phyloP scores from a whole-genome alignment of 192 early-diverging fungal genomes.

The Coemansia sp. region DNA sequence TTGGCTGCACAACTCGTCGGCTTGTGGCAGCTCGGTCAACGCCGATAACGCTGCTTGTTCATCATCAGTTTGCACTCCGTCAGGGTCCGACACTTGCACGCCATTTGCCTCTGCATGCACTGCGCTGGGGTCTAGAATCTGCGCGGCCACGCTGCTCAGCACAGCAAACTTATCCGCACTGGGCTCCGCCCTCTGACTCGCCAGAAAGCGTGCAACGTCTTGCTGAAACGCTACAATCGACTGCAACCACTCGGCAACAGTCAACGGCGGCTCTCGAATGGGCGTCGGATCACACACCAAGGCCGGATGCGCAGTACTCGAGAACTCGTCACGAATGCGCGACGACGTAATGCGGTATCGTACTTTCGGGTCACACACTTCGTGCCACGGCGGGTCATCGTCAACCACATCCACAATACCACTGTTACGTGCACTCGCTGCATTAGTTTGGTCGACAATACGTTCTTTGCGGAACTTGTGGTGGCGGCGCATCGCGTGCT shows the following conservation, averaged over 20 bases:
- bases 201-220: conserved; percentile 39
- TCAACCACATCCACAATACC: conserved; percentile 45
- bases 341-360: conserved; percentile 34
- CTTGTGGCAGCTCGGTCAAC: not conserved
- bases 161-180: conserved; percentile 9
- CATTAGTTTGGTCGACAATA: conserved; percentile 39
- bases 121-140: conserved; percentile 11
- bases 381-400: conserved; percentile 43
- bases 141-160: conserved; percentile 18
- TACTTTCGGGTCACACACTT: conserved; percentile 51
- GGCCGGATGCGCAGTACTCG: conserved; percentile 11
- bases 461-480: conserved; percentile 51
- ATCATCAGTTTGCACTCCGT: not conserved
- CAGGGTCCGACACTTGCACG: not conserved
- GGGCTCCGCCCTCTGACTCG: not conserved
- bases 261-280: not conserved
- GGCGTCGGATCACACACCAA: not conserved
- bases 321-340: conserved; percentile 34
- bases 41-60: conserved; percentile 10
- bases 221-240: conserved; percentile 44
- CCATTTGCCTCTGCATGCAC: not conserved
- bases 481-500: conserved; percentile 40
- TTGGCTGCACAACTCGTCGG: not conserved
- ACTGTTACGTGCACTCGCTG: conserved; percentile 36
- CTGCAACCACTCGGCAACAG: conserved; percentile 38